Conservation (phyloP, 495 filamentous ascomycete species). For the Trichoderma erinaceum region DNA sequence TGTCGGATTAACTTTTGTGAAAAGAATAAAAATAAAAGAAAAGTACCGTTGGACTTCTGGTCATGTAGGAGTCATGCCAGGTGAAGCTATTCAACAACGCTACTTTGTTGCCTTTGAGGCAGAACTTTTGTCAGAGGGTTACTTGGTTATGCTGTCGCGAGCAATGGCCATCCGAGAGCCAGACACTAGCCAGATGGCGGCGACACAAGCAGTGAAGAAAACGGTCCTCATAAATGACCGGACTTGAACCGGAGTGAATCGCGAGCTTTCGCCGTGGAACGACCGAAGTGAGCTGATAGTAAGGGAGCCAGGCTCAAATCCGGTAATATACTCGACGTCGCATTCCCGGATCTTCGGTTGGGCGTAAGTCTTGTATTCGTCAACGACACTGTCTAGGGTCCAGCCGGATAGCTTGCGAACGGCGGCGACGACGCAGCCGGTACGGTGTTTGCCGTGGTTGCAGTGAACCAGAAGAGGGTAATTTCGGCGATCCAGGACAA, state of each 20-base stretch:
- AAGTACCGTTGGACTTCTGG: not conserved
- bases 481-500: conserved; percentile 59
- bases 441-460: conserved; percentile 87
- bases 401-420: conserved; percentile 61
- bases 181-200: conserved; percentile 27
- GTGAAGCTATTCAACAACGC: not conserved
- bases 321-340: conserved; percentile 45
- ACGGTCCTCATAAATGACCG: conserved; percentile 24
- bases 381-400: conserved; percentile 47
- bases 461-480: conserved; percentile 79
- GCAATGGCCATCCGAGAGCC: conserved; percentile 18
- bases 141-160: not conserved
- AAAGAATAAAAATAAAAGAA: not conserved
- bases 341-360: conserved; percentile 54
- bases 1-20: not conserved
- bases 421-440: conserved; percentile 70
- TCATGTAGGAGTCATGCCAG: not conserved
- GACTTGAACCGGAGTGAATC: conserved; percentile 17
- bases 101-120: not conserved
- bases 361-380: conserved; percentile 64
- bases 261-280: conserved; percentile 16
- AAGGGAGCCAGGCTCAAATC: conserved; percentile 31
- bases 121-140: not conserved
- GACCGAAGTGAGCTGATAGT: not conserved
- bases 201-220: conserved; percentile 24